Evolutionary conservation across 768 basidiomycete species (phyloP).

Genomic region (Boletus pseudopeckii): DNA sequence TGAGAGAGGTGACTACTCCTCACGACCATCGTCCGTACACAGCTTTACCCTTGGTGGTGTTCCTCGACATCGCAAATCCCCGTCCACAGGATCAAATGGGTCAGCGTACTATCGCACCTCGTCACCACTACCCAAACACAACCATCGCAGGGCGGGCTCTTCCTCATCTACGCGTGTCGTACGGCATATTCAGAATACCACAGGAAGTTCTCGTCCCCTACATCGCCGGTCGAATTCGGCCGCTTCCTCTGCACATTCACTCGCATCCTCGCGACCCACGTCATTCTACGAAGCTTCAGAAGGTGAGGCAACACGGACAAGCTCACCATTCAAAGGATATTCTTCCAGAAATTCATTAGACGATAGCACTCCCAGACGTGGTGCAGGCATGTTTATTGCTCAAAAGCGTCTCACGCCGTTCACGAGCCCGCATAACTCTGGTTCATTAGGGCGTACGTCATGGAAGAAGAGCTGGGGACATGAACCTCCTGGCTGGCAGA

Average conservation of each 20-base stretch:
- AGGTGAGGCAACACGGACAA: conserved; percentile 56
- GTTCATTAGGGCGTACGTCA: conserved; percentile 60
- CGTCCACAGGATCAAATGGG: conserved; percentile 73
- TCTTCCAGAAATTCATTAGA: conserved; percentile 48
- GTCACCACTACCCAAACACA: conserved; percentile 72
- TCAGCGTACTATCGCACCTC: conserved; percentile 61
- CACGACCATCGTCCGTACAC: conserved; percentile 82
- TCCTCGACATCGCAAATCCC: conserved; percentile 66
- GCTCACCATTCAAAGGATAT: conserved; percentile 59
- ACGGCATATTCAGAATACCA: conserved; percentile 51
- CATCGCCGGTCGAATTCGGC: conserved; percentile 76
- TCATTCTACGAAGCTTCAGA: conserved; percentile 78
- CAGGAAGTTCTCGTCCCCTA: conserved; percentile 35
- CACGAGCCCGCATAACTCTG: conserved; percentile 48
- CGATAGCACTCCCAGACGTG: conserved; percentile 39
- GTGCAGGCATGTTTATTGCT: conserved; percentile 65
- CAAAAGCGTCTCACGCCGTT: conserved; percentile 81
- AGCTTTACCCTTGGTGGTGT: conserved; percentile 58
- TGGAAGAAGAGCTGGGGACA: conserved; percentile 91
- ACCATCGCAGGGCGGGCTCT: conserved; percentile 76
- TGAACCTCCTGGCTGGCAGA: conserved; percentile 84
- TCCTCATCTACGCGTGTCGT: conserved; percentile 82
- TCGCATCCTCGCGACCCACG: conserved; percentile 70
- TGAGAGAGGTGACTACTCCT: conserved; percentile 73
- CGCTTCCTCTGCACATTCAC: conserved; percentile 74